These are phyloP conservation scores for Saccharomycopsis malanga DNA, from an alignment of 805 yeast genomes.

Conservation along the genomic window DNA sequence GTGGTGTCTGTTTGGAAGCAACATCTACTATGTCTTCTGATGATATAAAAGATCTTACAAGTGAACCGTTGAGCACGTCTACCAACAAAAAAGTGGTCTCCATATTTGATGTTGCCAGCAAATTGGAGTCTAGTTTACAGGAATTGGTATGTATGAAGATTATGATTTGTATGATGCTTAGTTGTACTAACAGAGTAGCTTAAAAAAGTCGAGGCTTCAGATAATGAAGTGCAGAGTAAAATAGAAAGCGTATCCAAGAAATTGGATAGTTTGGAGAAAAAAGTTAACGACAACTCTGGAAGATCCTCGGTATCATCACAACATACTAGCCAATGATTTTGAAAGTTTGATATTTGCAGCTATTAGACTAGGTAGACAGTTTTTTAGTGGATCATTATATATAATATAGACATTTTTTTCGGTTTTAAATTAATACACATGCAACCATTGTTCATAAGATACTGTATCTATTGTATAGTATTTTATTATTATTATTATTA, in stretches of 20 bases:
- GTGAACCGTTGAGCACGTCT: not conserved
- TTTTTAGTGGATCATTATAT: no score
- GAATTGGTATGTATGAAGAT: conserved; percentile 20
- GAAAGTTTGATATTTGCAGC: no score
- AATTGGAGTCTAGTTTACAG: conserved; percentile 8
- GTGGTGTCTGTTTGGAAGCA: no score
- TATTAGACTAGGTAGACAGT: no score
- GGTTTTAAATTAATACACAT: no score
- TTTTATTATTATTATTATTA: no score
- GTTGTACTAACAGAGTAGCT: conserved; percentile 5
- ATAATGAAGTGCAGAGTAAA: conserved; percentile 12
- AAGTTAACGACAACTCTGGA: not conserved
- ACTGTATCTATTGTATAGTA: no score
- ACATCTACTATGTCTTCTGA: no score
- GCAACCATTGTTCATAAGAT: no score
- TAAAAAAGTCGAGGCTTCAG: conserved; percentile 12
- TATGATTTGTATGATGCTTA: no score
- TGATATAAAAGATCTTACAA: no score
- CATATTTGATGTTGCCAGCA: conserved; percentile 18
- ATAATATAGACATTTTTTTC: not conserved
- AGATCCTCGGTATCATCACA: not conserved
- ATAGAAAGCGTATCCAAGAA: conserved; percentile 9
- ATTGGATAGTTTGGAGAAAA: conserved; percentile 11
- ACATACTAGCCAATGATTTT: no score
- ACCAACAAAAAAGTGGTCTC: conserved; percentile 4